Evolutionary conservation across 2,329 filamentous ascomycete species (phyloP), one percentile per base, ranked within the genome.

Genomic region (Cladosporium sp.): DNA sequence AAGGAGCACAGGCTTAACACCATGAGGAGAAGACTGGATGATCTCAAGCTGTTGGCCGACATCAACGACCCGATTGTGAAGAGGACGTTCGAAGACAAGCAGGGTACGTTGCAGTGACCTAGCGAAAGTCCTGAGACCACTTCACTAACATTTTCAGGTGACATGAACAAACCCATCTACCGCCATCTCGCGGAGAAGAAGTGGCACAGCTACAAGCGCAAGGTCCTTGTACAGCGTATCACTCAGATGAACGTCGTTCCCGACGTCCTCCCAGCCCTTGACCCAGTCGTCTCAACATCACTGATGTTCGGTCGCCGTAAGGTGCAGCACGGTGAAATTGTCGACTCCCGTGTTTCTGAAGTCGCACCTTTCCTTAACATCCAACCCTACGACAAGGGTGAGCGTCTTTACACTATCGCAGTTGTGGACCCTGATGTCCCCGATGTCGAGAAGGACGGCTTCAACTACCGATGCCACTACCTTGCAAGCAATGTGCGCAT

Each of bases 91-190:
- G 93, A 98, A 67, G 91, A 97, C 69, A 90, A 91, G 19, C 70
- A 85, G 61, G 90, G 92, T 95, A 74, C 60, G 79, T 68, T 7
- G 3, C 22, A 22, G 19, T 29, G 29, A 45, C 9, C 20, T 16
- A 20, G 13, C 29, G 42, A 13, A 33, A 13, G 22, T n/a, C 2
- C 7, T 35, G 32, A n/a, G 32, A n/a, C 7, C 7, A 38, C 15
- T 12, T 35, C n/a, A 35, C 41, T 35, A 27, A 25, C 43, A 9
- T 22, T 36, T 11, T 11, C 57, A 96, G 91, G 86, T 57, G 90
- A 97, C 69, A 92, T 97, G 89, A 85, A 82, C 74, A 95, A 95
- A 69, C 92, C 92, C 55, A 91, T 98, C 65, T 98, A 98, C 75
- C 87, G 92, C 57, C 80, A 87, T 69, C 84, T 97, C 43, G 88